Conservation (phyloP, 2,329 filamentous ascomycete species). For the Aureobasidium sp. region DNA sequence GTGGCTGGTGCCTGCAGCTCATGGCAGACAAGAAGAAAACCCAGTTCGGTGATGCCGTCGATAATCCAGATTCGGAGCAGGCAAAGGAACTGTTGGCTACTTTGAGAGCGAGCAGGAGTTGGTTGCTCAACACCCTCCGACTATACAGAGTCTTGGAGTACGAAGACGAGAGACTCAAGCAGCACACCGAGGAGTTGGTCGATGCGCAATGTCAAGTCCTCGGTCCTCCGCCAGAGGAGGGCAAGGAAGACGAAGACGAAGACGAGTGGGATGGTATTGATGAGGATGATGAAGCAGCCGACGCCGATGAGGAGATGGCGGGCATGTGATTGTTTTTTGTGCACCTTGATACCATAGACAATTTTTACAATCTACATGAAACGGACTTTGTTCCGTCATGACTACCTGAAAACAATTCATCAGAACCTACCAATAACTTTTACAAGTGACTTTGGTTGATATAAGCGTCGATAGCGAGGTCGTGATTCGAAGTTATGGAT, state of each 20-base stretch:
- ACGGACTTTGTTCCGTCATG: not conserved
- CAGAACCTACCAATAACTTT: not conserved
- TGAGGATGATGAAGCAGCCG: conserved; percentile 30
- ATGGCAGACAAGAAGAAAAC: conserved; percentile 60
- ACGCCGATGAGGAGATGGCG: conserved; percentile 29
- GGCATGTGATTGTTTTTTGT: conserved; percentile 11
- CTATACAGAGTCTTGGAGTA: conserved; percentile 77
- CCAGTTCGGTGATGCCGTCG: conserved; percentile 25
- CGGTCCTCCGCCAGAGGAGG: conserved; percentile 36
- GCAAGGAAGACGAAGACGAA: conserved; percentile 37
- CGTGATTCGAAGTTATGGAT: no score
- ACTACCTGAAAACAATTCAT: not conserved
- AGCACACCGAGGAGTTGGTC: conserved; percentile 68
- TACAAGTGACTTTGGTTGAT: not conserved
- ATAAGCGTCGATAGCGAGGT: not conserved
- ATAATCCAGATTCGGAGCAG: conserved; percentile 19
- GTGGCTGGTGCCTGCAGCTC: conserved; percentile 85
- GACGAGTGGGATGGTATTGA: conserved; percentile 32
- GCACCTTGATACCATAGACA: conserved; percentile 7
- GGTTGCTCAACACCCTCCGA: conserved; percentile 73
- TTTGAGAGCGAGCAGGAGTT: conserved; percentile 70
- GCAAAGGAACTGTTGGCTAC: conserved; percentile 34
- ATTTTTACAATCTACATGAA: not conserved
- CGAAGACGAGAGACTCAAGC: conserved; percentile 70
- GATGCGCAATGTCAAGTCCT: conserved; percentile 39